Conservation (phyloP, 1,284 basidiomycete genomes). For the Vanrija sp. region DNA sequence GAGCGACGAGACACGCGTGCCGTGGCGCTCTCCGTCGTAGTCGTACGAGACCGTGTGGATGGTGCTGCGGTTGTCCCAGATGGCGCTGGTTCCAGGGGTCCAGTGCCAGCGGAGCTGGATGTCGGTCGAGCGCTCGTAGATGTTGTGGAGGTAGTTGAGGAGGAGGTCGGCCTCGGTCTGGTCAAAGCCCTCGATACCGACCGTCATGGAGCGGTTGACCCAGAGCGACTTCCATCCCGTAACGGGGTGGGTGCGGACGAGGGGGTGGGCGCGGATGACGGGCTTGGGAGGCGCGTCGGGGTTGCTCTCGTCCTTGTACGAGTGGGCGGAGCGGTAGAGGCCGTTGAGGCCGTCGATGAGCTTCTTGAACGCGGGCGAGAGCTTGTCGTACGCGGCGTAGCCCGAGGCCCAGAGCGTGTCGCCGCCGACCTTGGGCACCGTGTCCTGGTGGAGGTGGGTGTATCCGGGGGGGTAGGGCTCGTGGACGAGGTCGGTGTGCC, state of each 20-base stretch:
- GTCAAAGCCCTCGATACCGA: slow-evolving; percentile 30
- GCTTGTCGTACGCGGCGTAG: slow-evolving; percentile 50
- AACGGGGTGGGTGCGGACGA: slow-evolving; percentile 27
- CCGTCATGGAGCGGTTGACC: slow-evolving; percentile 55
- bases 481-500: slow-evolving; percentile 66
- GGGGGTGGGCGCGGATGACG: slow-evolving; percentile 50
- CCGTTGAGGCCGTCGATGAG: slow-evolving; percentile 27
- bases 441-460: slow-evolving; percentile 53
- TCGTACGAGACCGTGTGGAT: slow-evolving; percentile 41
- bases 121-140: slow-evolving; percentile 41
- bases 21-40: slow-evolving; percentile 28
- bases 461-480: slow-evolving; percentile 64
- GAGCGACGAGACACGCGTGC: slow-evolving; percentile 35
- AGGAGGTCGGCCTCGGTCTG: slow-evolving; percentile 25
- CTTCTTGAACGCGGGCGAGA: slow-evolving; percentile 24
- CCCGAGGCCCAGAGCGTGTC: slow-evolving; percentile 46
- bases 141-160: slow-evolving; percentile 33
- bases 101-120: slow-evolving; percentile 44
- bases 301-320: slow-evolving; percentile 23
- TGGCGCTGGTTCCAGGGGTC: slow-evolving; percentile 38
- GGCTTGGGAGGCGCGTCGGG: slow-evolving; percentile 55
- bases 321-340: slow-evolving; percentile 32
- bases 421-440: slow-evolving; percentile 49
- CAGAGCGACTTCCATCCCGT: slow-evolving; percentile 25
- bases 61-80: slow-evolving; percentile 41